A percentile compares a stretch with the other conserved stretches of the same genome.
These are phyloP conservation scores for Aspergillus sp. DNA, from an alignment of 2,329 filamentous ascomycete species.

Conservation along the genomic window DNA sequence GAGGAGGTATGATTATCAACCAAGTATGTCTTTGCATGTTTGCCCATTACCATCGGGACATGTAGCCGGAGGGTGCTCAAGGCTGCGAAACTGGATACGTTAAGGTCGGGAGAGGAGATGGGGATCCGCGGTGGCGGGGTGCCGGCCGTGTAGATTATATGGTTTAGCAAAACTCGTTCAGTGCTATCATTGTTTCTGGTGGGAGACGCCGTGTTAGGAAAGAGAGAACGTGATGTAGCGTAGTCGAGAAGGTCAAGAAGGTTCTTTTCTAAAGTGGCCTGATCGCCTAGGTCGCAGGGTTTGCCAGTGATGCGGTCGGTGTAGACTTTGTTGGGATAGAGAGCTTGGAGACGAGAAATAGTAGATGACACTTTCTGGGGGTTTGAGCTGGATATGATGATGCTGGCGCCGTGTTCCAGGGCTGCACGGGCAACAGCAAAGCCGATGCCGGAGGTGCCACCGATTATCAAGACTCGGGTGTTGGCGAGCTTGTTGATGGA, in stretches of 20 bases:
- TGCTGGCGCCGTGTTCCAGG: slow-evolving; percentile 51
- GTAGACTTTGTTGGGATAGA: slow-evolving; percentile 44
- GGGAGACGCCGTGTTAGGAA: slow-evolving; percentile 13
- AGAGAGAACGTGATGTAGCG: slow-evolving; percentile 22
- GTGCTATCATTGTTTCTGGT: slow-evolving; percentile 7
- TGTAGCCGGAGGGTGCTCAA: slow-evolving; percentile 38
- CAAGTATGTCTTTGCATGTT: slow-evolving; percentile 44
- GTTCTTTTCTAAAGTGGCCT: slow-evolving; percentile 46
- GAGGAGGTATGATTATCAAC: slow-evolving; percentile 29
- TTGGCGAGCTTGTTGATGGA: slow-evolving; percentile 49
- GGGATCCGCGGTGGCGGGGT: slow-evolving; percentile 30
- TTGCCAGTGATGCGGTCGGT: slow-evolving; percentile 43
- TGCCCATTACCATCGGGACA: slow-evolving; percentile 43
- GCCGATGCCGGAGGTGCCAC: slow-evolving; percentile 57
- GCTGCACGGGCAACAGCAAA: slow-evolving; percentile 54
- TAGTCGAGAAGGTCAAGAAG: slow-evolving; percentile 47
- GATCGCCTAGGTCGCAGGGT: slow-evolving; percentile 47
- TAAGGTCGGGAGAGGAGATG: slow-evolving; percentile 31
- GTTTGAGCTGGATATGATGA: slow-evolving; percentile 53
- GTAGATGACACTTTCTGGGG: slow-evolving; percentile 42
- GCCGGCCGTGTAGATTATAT: slow-evolving; percentile 56
- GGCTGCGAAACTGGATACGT: slow-evolving; percentile 18
- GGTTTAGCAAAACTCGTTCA: slow-evolving; percentile 42
- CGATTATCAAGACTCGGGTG: slow-evolving; percentile 53
- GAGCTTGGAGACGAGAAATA: slow-evolving; percentile 40